Evolutionary conservation across 169 alveolate species (phyloP).

Genomic region (Cyclospora cayetanensis): DNA sequence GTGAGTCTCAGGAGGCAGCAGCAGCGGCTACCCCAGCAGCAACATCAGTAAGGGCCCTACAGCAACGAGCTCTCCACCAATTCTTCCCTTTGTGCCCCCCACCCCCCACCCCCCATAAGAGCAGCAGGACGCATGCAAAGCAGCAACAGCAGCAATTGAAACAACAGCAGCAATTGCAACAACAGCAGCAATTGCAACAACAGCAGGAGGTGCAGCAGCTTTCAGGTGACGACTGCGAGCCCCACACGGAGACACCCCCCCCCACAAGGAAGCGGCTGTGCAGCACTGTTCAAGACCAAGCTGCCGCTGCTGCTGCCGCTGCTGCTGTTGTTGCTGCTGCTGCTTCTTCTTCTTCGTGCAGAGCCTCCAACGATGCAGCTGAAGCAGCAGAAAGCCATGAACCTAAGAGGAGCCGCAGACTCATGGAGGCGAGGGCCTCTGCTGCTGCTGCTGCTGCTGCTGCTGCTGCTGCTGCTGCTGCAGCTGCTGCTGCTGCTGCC

Average conservation of each 20-base stretch:
- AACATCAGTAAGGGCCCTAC: slow-evolving; percentile 26
- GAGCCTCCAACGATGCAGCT: not conserved
- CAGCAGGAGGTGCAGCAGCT: not conserved
- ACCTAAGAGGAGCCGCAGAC: slow-evolving; percentile 48
- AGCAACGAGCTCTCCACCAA: slow-evolving; percentile 51
- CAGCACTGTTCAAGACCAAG: not conserved
- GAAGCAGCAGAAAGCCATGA: not conserved
- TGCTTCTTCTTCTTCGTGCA: slow-evolving; percentile 22
- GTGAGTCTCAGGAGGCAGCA: not conserved
- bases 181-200: not conserved
- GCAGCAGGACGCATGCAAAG: not conserved
- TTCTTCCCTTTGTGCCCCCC: slow-evolving; percentile 31
- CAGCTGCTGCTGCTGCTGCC: not conserved
- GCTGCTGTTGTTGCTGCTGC: slow-evolving; percentile 32
- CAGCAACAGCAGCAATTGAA: slow-evolving; percentile 40
- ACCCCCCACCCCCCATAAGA: slow-evolving; percentile 15
- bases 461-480: slow-evolving; percentile 12
- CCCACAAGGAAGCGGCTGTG: slow-evolving; percentile 12
- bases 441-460: slow-evolving; percentile 17
- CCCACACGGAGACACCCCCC: not conserved
- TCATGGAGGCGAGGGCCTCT: not conserved
- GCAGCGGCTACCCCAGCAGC: not conserved
- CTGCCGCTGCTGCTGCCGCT: not conserved
- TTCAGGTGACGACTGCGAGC: not conserved
- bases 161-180: slow-evolving; percentile 22